Conservation (phyloP, 2,329 filamentous ascomycete genomes). For the Myriangium duriaei region DNA sequence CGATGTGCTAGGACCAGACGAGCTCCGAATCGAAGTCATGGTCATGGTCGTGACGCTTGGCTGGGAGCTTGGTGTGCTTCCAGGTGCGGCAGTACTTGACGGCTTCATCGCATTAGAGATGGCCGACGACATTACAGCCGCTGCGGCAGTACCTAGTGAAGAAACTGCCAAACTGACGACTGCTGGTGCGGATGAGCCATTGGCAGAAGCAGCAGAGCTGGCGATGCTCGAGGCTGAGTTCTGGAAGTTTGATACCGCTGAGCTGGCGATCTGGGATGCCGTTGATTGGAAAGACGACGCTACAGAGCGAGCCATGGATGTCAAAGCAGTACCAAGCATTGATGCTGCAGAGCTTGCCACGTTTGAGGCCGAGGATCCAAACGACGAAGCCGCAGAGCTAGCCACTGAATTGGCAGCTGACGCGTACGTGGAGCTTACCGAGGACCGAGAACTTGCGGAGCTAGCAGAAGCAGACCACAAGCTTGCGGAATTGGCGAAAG, state of each 20-base stretch:
- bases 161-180: conserved; percentile 6
- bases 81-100: too few relatives aligned
- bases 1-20: background rate
- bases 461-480: background rate
- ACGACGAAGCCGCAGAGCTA: conserved; percentile 5
- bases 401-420: conserved; percentile 4
- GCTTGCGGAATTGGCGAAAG: background rate
- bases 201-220: conserved; percentile 5
- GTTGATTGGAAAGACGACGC: conserved; percentile 7
- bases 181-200: conserved; percentile 5
- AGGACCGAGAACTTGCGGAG: background rate
- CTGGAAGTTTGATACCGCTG: conserved; percentile 6
- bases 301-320: conserved; percentile 5
- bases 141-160: conserved; percentile 5
- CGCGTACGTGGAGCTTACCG: too few relatives aligned
- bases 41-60: conserved; percentile 5
- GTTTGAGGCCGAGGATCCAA: conserved; percentile 4
- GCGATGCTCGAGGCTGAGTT: conserved; percentile 5
- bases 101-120: conserved; percentile 6
- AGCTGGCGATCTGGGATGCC: conserved; percentile 7
- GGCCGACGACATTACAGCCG: conserved; percentile 2
- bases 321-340: conserved; percentile 2
- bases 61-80: too few relatives aligned
- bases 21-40: background rate
- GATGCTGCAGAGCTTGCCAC: conserved; percentile 7